Evolutionary conservation across 768 basidiomycete genomes (phyloP), one percentile per base, ranked within the genome.

Genomic region (Lepiota venenata): DNA sequence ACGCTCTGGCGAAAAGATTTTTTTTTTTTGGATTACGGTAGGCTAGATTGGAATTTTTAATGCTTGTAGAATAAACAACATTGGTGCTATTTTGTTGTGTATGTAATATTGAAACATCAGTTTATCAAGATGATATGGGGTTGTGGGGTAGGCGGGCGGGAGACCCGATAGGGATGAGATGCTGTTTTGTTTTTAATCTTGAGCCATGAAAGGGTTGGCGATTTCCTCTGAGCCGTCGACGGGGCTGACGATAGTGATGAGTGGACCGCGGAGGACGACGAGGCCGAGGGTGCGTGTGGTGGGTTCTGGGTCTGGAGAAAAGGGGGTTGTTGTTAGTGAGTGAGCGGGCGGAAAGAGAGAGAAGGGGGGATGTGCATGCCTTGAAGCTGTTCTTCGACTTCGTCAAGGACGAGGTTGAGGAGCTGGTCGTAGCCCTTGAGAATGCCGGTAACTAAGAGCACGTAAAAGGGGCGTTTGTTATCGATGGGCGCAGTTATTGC

Each of bases 391-490:
- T 99, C 97, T 63, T 87, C 82, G 5, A 98, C 93, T 56, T 97
- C 92, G 69, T 99, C 97, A 47, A 99, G 82, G 47, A 99, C 97
- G 52, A 99, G 86, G 69, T 99, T 98, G 54, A 98, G 80, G 37
- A 98, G 76, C 61, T 98, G 95, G 71, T 98, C 97, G 63, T 84
- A 98, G 21, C 97, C 97, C 71, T 99, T 99, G 58, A 99, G 71
- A 15, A 90, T 80, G 2, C 97, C 97, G 7, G 83, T 89, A 49
- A 98, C 96, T 98, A 62, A 18, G 18, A 47, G 25, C n/a, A n/a
- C n/a, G n/a, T n/a, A 56, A 52, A 54, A 15, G 5, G 21, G 27
- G 3, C 8, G 8, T 39, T 25, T 32, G 57, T 9, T 58, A 55
- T 55, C 50, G 45, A 50, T 58, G 21, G 5, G 15, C 52, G 25